Base-by-base conservation (phyloP, 202 grass and related monocot species). In the Bolboschoenoplectus hybrid region DNA sequence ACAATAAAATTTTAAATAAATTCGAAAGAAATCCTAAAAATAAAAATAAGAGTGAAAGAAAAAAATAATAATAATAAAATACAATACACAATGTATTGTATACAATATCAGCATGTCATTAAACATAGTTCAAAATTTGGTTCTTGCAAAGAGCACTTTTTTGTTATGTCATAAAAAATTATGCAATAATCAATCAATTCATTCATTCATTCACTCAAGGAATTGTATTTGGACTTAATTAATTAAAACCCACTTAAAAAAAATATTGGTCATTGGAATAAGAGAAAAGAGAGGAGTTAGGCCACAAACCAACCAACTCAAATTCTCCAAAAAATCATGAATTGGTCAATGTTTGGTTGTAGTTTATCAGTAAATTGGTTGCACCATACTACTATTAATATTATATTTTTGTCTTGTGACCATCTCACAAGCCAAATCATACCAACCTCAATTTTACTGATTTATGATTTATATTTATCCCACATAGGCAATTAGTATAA, bases 301-400 rank as follows among this genome's bases (percentile, higher is more conserved):
- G 82, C 38, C 36, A 69, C 63, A 84, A 55, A 53, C 82, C 82
- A 39, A 84, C 63, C 44, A 66, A 84, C 63, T 16, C 65, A 67
- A 71, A 84, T 84, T 84, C 45, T 57, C 62, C 45, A 20, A 67
- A 53, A 51, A 43, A 26, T 26, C 26, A 26, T 26, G 26, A 16
- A 58, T 57, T 61, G 64, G 82, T 84, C 82, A 84, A 84, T 71
- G 20, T 61, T 80, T 80, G 75, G 75, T 70, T 70, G 64, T 12
- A 41, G 63, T 17, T 83, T 46, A 69, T 84, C 63, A 70, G 63
- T 9, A 69, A 84, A 52, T 84, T 52, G 81, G 82, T 84, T 84
- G 47, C 65, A 84, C 63, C 82, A 84, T 9, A 60, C 75, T 80
- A 26, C 11, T 76, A 20, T 57, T 73, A 26, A 46, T 44, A 32